Conservation (phyloP, 1,284 basidiomycete species). For the Melampsora allii-populina region DNA sequence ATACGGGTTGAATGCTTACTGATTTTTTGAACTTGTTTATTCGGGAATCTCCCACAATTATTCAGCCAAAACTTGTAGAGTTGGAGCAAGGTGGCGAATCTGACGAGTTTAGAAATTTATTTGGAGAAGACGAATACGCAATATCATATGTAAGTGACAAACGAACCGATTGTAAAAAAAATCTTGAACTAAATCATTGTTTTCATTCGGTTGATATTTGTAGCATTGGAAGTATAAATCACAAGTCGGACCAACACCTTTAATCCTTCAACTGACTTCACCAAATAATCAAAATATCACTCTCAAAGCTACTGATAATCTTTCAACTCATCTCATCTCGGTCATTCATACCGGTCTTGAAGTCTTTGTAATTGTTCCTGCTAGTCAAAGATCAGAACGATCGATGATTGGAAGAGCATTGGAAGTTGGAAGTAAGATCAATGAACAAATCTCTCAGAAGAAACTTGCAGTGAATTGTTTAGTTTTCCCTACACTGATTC, state of each 20-base stretch:
- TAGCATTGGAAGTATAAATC: slow-evolving; percentile 37
- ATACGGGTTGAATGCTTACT: background rate
- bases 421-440: background rate
- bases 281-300: background rate
- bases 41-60: background rate
- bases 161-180: too few species aligned
- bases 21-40: background rate
- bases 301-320: background rate
- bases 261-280: slow-evolving; percentile 4
- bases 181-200: background rate
- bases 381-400: background rate
- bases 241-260: background rate
- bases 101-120: slow-evolving; percentile 5
- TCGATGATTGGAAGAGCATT: background rate
- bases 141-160: slow-evolving; percentile 18
- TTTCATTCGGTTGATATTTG: background rate
- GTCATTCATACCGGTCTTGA: slow-evolving; percentile 22
- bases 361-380: slow-evolving; percentile 20
- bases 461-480: slow-evolving; percentile 18
- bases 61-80: background rate
- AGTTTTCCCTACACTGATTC: slow-evolving; percentile 19
- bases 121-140: slow-evolving; percentile 1
- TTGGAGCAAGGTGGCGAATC: slow-evolving; percentile 18
- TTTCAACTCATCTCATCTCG: background rate
- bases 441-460: background rate